Conservation (phyloP, 106 monocot species). For the Xerophyta viscosa region DNA sequence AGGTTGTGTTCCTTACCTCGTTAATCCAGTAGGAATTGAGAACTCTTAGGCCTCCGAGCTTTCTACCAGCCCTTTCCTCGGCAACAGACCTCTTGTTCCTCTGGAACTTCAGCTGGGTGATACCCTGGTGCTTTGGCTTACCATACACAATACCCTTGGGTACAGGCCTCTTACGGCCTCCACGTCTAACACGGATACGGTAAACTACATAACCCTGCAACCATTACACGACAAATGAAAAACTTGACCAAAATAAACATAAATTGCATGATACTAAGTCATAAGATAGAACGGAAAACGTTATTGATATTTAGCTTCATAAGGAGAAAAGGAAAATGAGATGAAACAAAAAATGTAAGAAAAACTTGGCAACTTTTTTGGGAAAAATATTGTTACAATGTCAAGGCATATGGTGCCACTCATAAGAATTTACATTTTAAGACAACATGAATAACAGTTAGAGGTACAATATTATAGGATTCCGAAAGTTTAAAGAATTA, state of each 20-base stretch:
- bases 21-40: conserved; percentile 73
- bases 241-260: not conserved
- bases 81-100: conserved; percentile 69
- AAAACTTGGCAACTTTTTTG: no score
- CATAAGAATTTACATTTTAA: no score
- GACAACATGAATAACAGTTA: no score
- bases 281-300: not conserved
- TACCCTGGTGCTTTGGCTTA: conserved; percentile 63
- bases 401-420: no score
- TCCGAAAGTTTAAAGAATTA: no score
- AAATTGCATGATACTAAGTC: not conserved
- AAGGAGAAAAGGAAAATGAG: no score
- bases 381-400: no score
- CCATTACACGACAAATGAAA: not conserved
- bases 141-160: conserved; percentile 74
- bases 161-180: conserved; percentile 62
- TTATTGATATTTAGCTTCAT: no score
- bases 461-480: no score
- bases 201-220: conserved; percentile 30
- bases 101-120: conserved; percentile 64
- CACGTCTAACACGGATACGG: conserved; percentile 43
- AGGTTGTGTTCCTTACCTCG: conserved; percentile 24
- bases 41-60: conserved; percentile 52
- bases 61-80: conserved; percentile 68
- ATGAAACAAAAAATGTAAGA: no score